phyloP scores from a whole-genome alignment of 2,329 filamentous ascomycete species.

The Scytalidium sp. region DNA sequence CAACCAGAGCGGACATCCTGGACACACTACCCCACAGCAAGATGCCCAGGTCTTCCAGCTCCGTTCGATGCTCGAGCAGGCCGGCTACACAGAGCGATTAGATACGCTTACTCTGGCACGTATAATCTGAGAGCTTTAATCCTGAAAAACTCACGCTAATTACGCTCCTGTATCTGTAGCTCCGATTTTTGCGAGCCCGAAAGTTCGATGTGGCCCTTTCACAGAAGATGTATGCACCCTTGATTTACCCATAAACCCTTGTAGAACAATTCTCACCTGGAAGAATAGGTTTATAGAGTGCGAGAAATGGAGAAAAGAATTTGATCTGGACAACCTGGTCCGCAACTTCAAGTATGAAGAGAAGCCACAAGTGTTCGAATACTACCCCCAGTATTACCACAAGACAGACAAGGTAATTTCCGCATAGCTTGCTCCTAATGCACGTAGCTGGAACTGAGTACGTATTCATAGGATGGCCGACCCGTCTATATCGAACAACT shows the following conservation, averaged over 20 bases:
- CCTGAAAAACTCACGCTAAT: constrained; percentile 1
- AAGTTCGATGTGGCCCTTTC: constrained; percentile 86
- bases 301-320: constrained; percentile 89
- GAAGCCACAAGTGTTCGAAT: constrained; percentile 79
- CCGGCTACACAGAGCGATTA: constrained; percentile 78
- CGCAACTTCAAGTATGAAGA: constrained; percentile 83
- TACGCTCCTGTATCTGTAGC: constrained; percentile 44
- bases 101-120: constrained; percentile 89
- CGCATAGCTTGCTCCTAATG: neutral
- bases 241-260: neutral
- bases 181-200: constrained; percentile 88
- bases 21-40: constrained; percentile 81
- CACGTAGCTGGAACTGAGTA: constrained; percentile 12
- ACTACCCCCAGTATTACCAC: constrained; percentile 99
- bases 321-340: constrained; percentile 77
- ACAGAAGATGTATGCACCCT: constrained; percentile 75
- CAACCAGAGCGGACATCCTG: constrained; percentile 74
- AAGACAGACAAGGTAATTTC: constrained; percentile 77
- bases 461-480: constrained; percentile 71
- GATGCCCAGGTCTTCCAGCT: constrained; percentile 88
- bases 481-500: constrained; percentile 97
- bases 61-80: constrained; percentile 77
- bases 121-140: constrained; percentile 6
- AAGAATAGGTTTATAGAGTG: constrained; percentile 76
- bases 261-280: constrained; percentile 12